Percentiles rank a stretch among this genome's conserved stretches.
These are phyloP conservation scores for Tulasnella sp. DNA, from an alignment of 768 basidiomycete species.

Conservation along the genomic window DNA sequence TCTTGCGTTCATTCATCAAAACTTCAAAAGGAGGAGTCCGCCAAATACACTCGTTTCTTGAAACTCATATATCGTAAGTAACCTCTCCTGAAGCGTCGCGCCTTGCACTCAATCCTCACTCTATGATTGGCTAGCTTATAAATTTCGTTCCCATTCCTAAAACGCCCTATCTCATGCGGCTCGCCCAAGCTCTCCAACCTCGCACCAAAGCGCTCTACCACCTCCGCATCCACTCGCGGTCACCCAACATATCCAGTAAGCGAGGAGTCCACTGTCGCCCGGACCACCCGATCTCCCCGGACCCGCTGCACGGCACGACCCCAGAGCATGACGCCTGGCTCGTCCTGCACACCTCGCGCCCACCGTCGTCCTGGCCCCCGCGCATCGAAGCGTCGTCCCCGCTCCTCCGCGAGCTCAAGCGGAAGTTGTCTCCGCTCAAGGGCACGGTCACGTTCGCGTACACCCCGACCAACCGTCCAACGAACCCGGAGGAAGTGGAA, in stretches of 20 bases:
- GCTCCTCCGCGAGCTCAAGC: slow-evolving; percentile 12
- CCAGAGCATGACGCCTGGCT: slow-evolving; percentile 14
- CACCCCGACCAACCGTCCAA: neutral
- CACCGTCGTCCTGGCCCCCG: slow-evolving; percentile 15
- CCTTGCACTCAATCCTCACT: neutral
- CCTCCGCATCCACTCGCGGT: neutral
- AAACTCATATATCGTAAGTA: neutral
- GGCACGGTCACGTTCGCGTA: slow-evolving; percentile 1
- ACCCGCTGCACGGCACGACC: slow-evolving; percentile 1
- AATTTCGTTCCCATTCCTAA: neutral
- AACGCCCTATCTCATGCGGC: neutral
- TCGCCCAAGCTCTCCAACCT: neutral
- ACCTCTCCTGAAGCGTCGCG: neutral
- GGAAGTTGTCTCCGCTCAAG: neutral
- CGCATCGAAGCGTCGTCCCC: slow-evolving; percentile 18
- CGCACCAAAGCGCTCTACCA: neutral
- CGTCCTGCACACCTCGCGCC: slow-evolving; percentile 17
- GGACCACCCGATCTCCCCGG: slow-evolving; percentile 1
- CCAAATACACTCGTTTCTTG: neutral
- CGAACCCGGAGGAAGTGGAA: neutral
- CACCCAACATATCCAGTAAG: neutral
- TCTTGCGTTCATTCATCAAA: neutral
- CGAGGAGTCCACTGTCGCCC: neutral
- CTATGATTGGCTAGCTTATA: neutral
- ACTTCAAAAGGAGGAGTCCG: neutral